A percentile compares a stretch with the other conserved stretches of the same genome.
Evolutionary conservation across 257 asterid genomes (phyloP).

Genomic region (Rauvolfia tetraphylla): DNA sequence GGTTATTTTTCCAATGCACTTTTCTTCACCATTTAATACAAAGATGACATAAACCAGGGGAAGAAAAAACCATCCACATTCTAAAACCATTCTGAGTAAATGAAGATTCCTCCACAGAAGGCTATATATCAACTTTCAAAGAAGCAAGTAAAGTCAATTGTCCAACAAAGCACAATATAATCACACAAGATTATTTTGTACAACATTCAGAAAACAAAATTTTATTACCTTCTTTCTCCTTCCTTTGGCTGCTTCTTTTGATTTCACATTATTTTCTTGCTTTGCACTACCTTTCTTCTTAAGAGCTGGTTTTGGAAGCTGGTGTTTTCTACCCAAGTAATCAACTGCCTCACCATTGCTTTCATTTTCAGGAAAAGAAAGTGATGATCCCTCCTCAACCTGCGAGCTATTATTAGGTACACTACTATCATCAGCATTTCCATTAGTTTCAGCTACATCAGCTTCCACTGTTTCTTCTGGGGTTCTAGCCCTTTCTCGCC

Average conservation of each 20-base stretch:
- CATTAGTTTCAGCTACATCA: slow-evolving; percentile 20
- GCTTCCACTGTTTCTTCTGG: slow-evolving; percentile 33
- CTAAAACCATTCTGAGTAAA: not conserved
- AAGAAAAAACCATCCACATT: too few species aligned
- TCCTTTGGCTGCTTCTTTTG: slow-evolving; percentile 61
- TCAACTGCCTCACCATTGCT: slow-evolving; percentile 36
- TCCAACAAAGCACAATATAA: not conserved
- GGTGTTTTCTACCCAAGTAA: slow-evolving; percentile 28
- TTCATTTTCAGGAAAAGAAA: slow-evolving; percentile 37
- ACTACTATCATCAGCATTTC: slow-evolving; percentile 30
- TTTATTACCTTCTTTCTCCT: slow-evolving; percentile 67
- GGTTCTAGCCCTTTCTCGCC: slow-evolving; percentile 51
- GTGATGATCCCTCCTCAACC: slow-evolving; percentile 34
- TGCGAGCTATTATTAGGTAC: slow-evolving; percentile 29
- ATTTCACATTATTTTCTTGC: slow-evolving; percentile 50
- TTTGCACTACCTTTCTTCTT: slow-evolving; percentile 45
- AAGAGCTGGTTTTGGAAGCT: slow-evolving; percentile 35
- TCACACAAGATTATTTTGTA: not conserved
- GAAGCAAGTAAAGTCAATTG: not conserved
- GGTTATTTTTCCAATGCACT: not conserved
- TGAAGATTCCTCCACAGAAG: not conserved
- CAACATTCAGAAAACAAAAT: slow-evolving; percentile 6
- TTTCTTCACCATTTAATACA: not conserved
- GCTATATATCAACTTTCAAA: not conserved
- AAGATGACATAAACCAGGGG: not conserved